Conservation (phyloP, 2,329 filamentous ascomycete genomes). For the Aspergillus amoenus region DNA sequence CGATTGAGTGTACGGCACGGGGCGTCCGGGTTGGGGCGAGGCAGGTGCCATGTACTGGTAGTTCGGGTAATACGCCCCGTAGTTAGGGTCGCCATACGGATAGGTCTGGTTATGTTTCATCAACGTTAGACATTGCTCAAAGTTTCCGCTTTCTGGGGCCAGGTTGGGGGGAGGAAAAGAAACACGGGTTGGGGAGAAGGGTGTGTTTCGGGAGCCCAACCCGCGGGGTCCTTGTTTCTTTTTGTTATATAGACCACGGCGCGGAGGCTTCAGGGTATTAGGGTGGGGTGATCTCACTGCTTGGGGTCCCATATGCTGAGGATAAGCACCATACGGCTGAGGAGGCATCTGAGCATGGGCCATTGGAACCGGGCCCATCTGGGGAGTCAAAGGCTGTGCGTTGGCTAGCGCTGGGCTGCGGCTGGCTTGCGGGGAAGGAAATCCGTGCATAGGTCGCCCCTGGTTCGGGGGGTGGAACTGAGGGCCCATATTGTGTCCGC, state of each 20-base stretch:
- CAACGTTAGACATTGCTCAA: constrained; percentile 70
- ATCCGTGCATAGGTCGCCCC: constrained; percentile 45
- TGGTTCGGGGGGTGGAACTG: constrained; percentile 50
- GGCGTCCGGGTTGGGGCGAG: constrained; percentile 47
- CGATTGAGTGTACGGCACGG: constrained; percentile 50
- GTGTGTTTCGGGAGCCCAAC: constrained; percentile 20
- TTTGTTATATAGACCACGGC: constrained; percentile 37
- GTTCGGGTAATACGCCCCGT: constrained; percentile 46
- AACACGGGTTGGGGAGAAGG: constrained; percentile 21
- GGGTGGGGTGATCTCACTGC: constrained; percentile 55
- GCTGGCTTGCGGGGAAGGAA: constrained; percentile 63
- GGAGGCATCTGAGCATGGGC: constrained; percentile 63
- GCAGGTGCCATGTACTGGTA: constrained; percentile 45
- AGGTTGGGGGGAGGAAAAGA: constrained; percentile 54
- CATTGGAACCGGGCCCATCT: constrained; percentile 71
- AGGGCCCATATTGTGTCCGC: constrained; percentile 52
- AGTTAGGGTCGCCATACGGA: constrained; percentile 41
- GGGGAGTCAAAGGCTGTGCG: constrained; percentile 67
- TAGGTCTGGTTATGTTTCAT: constrained; percentile 63
- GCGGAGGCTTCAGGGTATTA: constrained; percentile 28
- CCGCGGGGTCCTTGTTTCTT: constrained; percentile 29
- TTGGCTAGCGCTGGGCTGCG: constrained; percentile 66
- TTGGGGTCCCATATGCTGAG: constrained; percentile 57
- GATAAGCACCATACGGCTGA: constrained; percentile 58
- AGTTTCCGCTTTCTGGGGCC: constrained; percentile 67